phyloP scores from a whole-genome alignment of 441 rosid genomes.

The Syzygium malaccense region DNA sequence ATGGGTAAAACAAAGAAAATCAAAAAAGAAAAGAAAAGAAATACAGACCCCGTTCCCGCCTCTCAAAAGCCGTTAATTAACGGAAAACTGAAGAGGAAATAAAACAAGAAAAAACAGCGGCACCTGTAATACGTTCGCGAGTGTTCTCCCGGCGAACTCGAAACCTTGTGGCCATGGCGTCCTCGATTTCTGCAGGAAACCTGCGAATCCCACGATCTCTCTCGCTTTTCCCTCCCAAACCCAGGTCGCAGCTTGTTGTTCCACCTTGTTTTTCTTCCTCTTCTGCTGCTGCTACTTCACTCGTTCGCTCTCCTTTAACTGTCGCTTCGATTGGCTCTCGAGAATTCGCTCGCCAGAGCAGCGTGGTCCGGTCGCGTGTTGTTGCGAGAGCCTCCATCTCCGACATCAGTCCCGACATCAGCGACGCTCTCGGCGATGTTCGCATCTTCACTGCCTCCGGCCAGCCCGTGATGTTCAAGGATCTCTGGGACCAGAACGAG shows the following conservation, averaged over 20 bases:
- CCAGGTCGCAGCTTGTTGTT: background rate
- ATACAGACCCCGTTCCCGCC: background rate
- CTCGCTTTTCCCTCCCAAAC: background rate
- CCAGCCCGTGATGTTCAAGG: conserved; percentile 43
- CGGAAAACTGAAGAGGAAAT: background rate
- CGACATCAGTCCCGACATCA: conserved; percentile 19
- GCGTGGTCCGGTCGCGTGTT: background rate
- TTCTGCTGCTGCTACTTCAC: background rate
- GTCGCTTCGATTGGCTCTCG: background rate
- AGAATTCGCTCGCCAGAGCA: background rate
- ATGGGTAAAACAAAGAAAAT: background rate
- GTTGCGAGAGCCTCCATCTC: conserved; percentile 27
- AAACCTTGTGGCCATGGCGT: conserved; percentile 14
- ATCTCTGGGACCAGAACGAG: conserved; percentile 79
- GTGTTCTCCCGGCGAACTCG: background rate
- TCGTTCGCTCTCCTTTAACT: background rate
- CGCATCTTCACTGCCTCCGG: conserved; percentile 56
- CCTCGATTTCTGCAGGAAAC: background rate
- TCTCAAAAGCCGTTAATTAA: background rate
- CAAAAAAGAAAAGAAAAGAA: background rate
- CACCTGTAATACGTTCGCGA: background rate
- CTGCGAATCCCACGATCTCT: conserved; percentile 1
- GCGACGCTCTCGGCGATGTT: conserved; percentile 49
- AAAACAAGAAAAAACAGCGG: fast-evolving
- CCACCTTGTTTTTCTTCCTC: background rate